Base-by-base conservation (phyloP, 306 rosid species). In the Cucurbita ficifolia region DNA sequence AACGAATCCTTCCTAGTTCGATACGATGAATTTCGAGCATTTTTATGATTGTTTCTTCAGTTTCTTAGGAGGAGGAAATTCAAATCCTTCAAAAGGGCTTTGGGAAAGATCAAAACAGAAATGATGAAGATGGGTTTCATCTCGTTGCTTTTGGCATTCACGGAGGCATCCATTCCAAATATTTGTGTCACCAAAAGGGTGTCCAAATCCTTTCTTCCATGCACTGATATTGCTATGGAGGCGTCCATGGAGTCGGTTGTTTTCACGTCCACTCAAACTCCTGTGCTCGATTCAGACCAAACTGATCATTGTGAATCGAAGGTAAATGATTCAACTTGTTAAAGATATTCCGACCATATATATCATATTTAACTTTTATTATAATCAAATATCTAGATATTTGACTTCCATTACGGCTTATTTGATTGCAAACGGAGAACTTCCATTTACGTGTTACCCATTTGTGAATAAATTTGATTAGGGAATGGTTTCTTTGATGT, bases 401-500 rank as follows among this genome's bases (percentile, higher is more conserved):
- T n/a, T n/a, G n/a, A n/a, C n/a, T n/a, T n/a, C n/a, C n/a, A n/a
- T n/a, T n/a, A n/a, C n/a, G n/a, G n/a, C n/a, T n/a, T n/a, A n/a
- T n/a, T n/a, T n/a, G n/a, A n/a, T n/a, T n/a, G n/a, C n/a, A n/a
- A n/a, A n/a, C n/a, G n/a, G n/a, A n/a, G n/a, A n/a, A n/a, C n/a
- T n/a, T n/a, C n/a, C n/a, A n/a, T n/a, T n/a, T n/a, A n/a, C n/a
- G n/a, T n/a, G n/a, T n/a, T n/a, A 5, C 19, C 42, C 33, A 13
- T 59, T 13, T 7, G 42, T 42, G 17, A 33, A 45, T 10, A 9
- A 29, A 11, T 59, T 29, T 59, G 42, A 6, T 29, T 72, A 72
- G 96, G 92, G 88, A 35, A 85, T 77, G 92, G 92, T 87, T 77
- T 52, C 85, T 62, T 77, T 89, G 70, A 57, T 85, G 50, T 83